Conservation (phyloP, 78 protist species). For the Planoprotostelium fungivorum region DNA sequence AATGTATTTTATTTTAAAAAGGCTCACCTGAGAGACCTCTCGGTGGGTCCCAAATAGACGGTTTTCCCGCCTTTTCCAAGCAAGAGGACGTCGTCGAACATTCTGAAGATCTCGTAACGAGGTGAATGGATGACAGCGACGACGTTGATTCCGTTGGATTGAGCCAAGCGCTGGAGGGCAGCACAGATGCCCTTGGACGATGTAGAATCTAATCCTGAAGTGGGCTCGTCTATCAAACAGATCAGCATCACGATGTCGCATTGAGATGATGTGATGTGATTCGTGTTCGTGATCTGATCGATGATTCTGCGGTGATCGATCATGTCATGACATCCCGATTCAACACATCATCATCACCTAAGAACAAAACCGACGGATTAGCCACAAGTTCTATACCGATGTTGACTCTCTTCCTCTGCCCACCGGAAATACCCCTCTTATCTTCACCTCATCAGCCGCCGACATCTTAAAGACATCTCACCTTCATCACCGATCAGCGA, state of each 20-base stretch:
- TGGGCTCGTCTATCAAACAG: constrained; percentile 54
- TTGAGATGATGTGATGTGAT: too few species aligned
- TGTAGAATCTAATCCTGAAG: constrained; percentile 60
- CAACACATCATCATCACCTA: too few species aligned
- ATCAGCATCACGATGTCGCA: too few species aligned
- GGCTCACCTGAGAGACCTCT: not conserved
- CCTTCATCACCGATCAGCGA: constrained; percentile 42
- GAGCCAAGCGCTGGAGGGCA: constrained; percentile 44
- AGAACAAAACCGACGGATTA: constrained; percentile 41
- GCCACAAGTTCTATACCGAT: constrained; percentile 60
- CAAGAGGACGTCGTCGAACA: constrained; percentile 71
- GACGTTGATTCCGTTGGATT: constrained; percentile 39
- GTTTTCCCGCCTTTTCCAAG: constrained; percentile 74
- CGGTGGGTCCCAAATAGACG: constrained; percentile 74
- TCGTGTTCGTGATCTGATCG: too few species aligned
- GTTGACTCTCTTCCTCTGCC: constrained; percentile 48
- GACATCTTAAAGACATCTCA: not conserved
- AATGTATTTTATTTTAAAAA: too few species aligned
- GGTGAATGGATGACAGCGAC: constrained; percentile 67
- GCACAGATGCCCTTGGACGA: constrained; percentile 11
- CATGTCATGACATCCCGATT: too few species aligned
- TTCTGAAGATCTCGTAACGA: constrained; percentile 45
- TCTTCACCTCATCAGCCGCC: constrained; percentile 10
- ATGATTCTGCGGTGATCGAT: too few species aligned
- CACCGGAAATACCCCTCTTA: constrained; percentile 47